Base-by-base conservation (phyloP, 208 protist genomes). In the Wallacemonas sp. region DNA sequence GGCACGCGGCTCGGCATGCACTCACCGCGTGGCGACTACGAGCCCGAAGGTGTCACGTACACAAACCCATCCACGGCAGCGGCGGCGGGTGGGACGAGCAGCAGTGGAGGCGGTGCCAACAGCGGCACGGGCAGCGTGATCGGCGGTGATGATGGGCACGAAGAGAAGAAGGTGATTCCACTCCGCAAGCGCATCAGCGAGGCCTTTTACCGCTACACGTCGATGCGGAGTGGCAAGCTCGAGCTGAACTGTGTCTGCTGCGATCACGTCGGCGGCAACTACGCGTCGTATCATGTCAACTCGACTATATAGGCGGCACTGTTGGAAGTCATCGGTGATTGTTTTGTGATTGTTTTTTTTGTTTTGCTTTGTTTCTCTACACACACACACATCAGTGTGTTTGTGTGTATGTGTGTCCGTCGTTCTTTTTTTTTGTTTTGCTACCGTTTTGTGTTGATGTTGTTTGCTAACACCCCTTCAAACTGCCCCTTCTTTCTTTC, bases 1-100 rank as follows among this genome's bases (percentile, higher is more conserved):
- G 90, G 87, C 23, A 97, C 92, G 9, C 87, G 90, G 1, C 81
- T 97, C 2, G 92, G 92, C 36, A 97, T 97, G 92, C 92, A 97
- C 75, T 93, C 85, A 2, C 92, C 92, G 4, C 76, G 90, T 29
- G 92, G 92, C 0, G 92, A 97, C 62, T 94, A 97, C 65, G 89
- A 95, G 58, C 88, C 87, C 27, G 87, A 96, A 52, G 80, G 84
- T 1, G 68, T 80, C 21, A 80, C 75, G 1, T 87, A 79, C 57
- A 75, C 55, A 0, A 67, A 60, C 58, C 19, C 36, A 39, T 43
- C 38, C 21, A 58, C 29, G 23, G 36, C 11, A n/a, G 67, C 46
- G 0, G 58, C 32, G 6, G 68, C 46, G 1, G 24, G 29, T 6
- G 46, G 56, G 9, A 36, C 34, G 33, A 30, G 19, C 48, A 61